Base-by-base conservation (phyloP, 179 eudicot species). In the Silene noctiflora region DNA sequence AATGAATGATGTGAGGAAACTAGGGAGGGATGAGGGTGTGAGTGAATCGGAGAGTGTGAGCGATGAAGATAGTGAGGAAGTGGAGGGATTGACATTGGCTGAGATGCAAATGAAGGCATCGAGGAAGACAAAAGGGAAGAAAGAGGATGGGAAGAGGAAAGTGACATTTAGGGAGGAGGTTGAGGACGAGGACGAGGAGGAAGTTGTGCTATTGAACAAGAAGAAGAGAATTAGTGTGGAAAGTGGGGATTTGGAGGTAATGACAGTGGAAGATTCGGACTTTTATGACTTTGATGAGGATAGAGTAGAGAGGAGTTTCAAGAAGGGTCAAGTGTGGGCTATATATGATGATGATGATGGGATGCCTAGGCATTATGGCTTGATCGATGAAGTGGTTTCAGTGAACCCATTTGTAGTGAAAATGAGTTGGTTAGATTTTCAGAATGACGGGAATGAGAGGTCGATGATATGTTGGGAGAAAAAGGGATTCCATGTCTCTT, bases 321-420 rank as follows among this genome's bases (percentile, higher is more conserved):
- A 86, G 85, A 86, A 86, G 79, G 93, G 96, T 53, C 97, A 95
- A 81, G 85, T 93, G 12, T 95, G 99, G 99, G 93, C 99, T 19
- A 70, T 89, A 25, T 95, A 93, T 79, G 99, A 91, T 22, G 96
- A 91, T 51, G 90, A 84, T 60, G 99, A 93, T 81, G 96, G 97
- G 51, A 95, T 95, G 97, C 99, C 99, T 12, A 84, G 99, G 77
- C 93, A 84, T 67, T 93, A 95, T 78, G 97, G 88, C 8, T 82
- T 95, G 87, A 88, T 95, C 27, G 89, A 89, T 19, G 88, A 88
- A 63, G 87, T 90, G 59, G 86, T 86, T 71, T 89, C 93, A 0
- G 76, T 81, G 76, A 82, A 86, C 67, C 97, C 96, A 22, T 94
- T 94, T 82, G 82, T 80, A 85, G 87, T 91, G 79, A 78, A 61